Percentiles rank a stretch among this genome's conserved stretches.
Evolutionary conservation across 139 green algal species (phyloP).

Genomic region (Chlamydomonas urium): DNA sequence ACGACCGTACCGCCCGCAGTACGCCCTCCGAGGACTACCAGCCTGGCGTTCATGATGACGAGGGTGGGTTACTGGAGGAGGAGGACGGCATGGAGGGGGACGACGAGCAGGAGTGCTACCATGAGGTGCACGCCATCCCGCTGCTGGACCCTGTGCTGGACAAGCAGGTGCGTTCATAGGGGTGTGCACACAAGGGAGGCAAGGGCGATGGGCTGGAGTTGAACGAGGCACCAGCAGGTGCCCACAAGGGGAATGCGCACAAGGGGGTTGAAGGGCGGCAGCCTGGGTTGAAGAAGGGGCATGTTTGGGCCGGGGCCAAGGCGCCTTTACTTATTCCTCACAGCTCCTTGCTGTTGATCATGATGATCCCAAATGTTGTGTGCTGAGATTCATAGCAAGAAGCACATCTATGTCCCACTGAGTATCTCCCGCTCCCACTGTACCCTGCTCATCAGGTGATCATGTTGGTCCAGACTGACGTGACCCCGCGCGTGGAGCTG

Average conservation of each 20-base stretch:
- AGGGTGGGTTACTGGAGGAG: conserved; percentile 9
- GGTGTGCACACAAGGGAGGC: too few species aligned
- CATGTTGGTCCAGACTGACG: conserved; percentile 44
- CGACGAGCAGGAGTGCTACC: conserved; percentile 34
- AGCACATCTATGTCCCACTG: not conserved
- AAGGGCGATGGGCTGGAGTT: too few species aligned
- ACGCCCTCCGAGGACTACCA: not conserved
- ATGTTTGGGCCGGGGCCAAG: too few species aligned
- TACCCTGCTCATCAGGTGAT: conserved; percentile 47
- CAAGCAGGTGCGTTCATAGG: conserved; percentile 42
- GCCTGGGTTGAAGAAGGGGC: too few species aligned
- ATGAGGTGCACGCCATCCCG: conserved; percentile 44
- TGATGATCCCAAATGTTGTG: not conserved
- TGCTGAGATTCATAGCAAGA: not conserved
- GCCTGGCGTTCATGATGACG: not conserved
- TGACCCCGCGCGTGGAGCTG: conserved; percentile 44
- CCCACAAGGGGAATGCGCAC: too few species aligned
- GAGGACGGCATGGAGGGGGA: conserved; percentile 2
- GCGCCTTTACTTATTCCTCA: too few species aligned
- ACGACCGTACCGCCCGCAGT: too few species aligned
- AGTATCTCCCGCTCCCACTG: not conserved
- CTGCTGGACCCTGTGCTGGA: conserved; percentile 45
- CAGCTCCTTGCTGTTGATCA: not conserved
- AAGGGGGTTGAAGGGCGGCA: too few species aligned
- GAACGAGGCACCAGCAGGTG: too few species aligned